Conservation (phyloP, 148 eudicot genomes). For the Vaccinium corymbosum region DNA sequence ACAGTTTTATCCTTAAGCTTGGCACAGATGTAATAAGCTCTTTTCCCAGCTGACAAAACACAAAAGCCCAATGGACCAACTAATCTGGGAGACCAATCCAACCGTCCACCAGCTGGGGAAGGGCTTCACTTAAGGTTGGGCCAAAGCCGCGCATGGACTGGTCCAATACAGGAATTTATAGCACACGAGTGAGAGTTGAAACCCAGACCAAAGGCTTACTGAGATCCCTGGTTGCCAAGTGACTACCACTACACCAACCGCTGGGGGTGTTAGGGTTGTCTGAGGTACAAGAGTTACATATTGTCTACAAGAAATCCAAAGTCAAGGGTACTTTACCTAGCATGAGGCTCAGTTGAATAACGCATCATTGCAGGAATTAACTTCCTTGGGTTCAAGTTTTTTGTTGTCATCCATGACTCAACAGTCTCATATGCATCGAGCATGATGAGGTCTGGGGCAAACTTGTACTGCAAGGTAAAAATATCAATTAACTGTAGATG, state of each 20-base stretch:
- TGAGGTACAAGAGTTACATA: neutral
- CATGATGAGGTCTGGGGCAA: constrained; percentile 98
- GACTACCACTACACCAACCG: neutral
- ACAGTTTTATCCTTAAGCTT: too few relatives aligned
- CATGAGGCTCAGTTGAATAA: constrained; percentile 96
- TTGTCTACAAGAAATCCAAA: neutral
- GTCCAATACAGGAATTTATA: neutral
- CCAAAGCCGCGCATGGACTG: neutral
- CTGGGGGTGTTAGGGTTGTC: neutral
- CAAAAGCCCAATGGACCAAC: neutral
- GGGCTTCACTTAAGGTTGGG: neutral
- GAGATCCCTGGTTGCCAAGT: neutral
- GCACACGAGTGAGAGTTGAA: neutral
- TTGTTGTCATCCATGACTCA: constrained; percentile 93
- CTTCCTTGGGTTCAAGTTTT: constrained; percentile 83
- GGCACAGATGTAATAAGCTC: too few relatives aligned
- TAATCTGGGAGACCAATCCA: neutral
- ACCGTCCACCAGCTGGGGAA: neutral
- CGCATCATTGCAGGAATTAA: constrained; percentile 99
- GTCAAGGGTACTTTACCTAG: constrained; percentile 51
- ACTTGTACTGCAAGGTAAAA: constrained; percentile 68
- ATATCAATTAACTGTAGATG: neutral
- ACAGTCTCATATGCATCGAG: constrained; percentile 99
- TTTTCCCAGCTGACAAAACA: too few relatives aligned
- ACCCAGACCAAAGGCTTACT: neutral